These are phyloP conservation scores for Pichia sp. DNA, from an alignment of 1,139 yeast genomes.

Conservation along the genomic window DNA sequence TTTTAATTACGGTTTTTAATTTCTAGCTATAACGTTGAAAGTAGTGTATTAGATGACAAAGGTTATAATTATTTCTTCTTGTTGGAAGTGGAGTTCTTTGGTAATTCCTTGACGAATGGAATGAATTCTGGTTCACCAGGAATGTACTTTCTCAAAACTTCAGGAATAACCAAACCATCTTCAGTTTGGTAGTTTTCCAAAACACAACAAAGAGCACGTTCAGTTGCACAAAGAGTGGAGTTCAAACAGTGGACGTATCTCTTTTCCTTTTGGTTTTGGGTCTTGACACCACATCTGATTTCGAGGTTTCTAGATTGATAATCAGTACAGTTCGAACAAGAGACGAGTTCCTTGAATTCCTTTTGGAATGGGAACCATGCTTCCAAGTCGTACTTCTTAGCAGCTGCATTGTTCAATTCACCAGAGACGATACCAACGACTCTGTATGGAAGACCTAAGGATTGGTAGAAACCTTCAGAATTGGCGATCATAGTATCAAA, in stretches of 20 bases:
- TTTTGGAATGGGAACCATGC: slow-evolving; percentile 99
- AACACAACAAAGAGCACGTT: slow-evolving; percentile 95
- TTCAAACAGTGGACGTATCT: slow-evolving; percentile 97
- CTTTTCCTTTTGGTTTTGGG: slow-evolving; percentile 92
- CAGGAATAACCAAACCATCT: slow-evolving; percentile 90
- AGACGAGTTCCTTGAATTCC: slow-evolving; percentile 96
- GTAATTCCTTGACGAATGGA: slow-evolving; percentile 84
- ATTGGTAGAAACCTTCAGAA: slow-evolving; percentile 90
- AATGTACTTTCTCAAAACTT: slow-evolving; percentile 89
- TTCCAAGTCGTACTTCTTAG: slow-evolving; percentile 96
- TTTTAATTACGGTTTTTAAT: no score
- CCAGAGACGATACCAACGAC: slow-evolving; percentile 98
- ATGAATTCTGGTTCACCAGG: slow-evolving; percentile 98
- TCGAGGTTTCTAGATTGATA: slow-evolving; percentile 98
- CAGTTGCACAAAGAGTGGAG: slow-evolving; percentile 96
- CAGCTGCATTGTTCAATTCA: slow-evolving; percentile 98
- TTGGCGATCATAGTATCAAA: slow-evolving; percentile 89
- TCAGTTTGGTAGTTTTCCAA: slow-evolving; percentile 97
- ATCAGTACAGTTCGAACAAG: slow-evolving; percentile 99
- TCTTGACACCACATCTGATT: slow-evolving; percentile 97
- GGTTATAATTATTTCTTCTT: slow-evolving; percentile 40
- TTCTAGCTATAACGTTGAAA: no score
- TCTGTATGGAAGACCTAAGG: slow-evolving; percentile 90
- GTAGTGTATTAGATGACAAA: no score
- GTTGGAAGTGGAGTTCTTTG: slow-evolving; percentile 85